These are phyloP conservation scores for Cladosporium sp. DNA, from an alignment of 2,329 filamentous ascomycete genomes.

Conservation along the genomic window DNA sequence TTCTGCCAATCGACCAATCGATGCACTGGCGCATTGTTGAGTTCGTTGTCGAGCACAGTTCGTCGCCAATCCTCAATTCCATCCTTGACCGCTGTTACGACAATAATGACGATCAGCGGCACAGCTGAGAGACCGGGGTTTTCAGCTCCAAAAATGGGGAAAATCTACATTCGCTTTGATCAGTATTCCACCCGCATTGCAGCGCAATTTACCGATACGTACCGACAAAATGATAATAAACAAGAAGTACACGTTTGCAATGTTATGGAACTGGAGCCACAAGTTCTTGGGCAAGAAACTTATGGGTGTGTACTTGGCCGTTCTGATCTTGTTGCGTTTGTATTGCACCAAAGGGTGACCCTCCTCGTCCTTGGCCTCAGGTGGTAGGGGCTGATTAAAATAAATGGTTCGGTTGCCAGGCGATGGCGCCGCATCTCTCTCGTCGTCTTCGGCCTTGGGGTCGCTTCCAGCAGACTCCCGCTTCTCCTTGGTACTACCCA, in stretches of 20 bases:
- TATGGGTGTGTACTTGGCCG: slow-evolving; percentile 93
- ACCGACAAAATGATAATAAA: slow-evolving; percentile 94
- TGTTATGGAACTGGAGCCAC: slow-evolving; percentile 97
- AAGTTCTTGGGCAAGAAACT: slow-evolving; percentile 96
- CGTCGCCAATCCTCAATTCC: slow-evolving; percentile 93
- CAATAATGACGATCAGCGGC: slow-evolving; percentile 88
- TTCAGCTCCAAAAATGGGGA: slow-evolving; percentile 89
- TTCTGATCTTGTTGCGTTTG: slow-evolving; percentile 93
- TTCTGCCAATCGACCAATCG: slow-evolving; percentile 86
- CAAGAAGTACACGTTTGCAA: slow-evolving; percentile 97
- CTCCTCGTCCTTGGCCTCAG: slow-evolving; percentile 74
- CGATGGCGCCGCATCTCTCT: slow-evolving; percentile 41
- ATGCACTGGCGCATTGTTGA: slow-evolving; percentile 96
- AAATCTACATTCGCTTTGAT: slow-evolving; percentile 64
- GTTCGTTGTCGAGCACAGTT: slow-evolving; percentile 85
- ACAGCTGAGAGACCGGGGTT: slow-evolving; percentile 90
- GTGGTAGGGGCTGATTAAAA: slow-evolving; percentile 82
- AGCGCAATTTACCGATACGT: slow-evolving; percentile 51
- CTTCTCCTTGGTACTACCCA: slow-evolving; percentile 31
- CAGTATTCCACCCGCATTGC: slow-evolving; percentile 20
- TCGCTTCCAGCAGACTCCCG: slow-evolving; percentile 43
- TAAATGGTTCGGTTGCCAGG: slow-evolving; percentile 65
- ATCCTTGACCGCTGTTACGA: slow-evolving; percentile 89
- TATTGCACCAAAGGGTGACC: slow-evolving; percentile 71
- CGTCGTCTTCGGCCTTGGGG: slow-evolving; percentile 41